phyloP scores from a whole-genome alignment of 2,329 filamentous ascomycete genomes.

The Colletotrichum shisoi region DNA sequence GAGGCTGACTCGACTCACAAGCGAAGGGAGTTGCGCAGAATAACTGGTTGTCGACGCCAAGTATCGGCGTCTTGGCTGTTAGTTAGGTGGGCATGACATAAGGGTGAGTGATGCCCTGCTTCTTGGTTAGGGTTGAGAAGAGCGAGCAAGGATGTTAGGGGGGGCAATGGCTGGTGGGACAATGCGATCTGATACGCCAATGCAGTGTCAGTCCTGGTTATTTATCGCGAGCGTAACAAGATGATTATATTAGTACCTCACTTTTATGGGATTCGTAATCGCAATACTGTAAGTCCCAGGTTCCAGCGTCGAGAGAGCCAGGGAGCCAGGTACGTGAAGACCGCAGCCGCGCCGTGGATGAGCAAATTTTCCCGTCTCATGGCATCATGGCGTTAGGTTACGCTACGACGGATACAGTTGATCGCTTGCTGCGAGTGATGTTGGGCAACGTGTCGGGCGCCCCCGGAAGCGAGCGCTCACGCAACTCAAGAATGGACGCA shows the following conservation, averaged over 20 bases:
- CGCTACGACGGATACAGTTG: background rate
- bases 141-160: background rate
- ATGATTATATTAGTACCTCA: constrained; percentile 13
- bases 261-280: constrained; percentile 27
- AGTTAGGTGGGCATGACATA: constrained; percentile 11
- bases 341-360: constrained; percentile 8
- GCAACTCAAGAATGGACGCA: constrained; percentile 25
- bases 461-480: constrained; percentile 5
- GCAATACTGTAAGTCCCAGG: constrained; percentile 21
- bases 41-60: background rate
- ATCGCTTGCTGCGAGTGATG: background rate
- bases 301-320: background rate
- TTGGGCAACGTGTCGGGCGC: background rate
- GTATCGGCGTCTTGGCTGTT: background rate
- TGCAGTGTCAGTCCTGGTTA: constrained; percentile 25
- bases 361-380: constrained; percentile 18
- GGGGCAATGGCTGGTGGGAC: background rate
- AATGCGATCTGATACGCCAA: constrained; percentile 26
- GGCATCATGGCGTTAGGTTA: constrained; percentile 11
- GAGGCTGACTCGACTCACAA: constrained; percentile 14
- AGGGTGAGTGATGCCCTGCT: constrained; percentile 18
- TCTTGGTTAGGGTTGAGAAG: background rate
- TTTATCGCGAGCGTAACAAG: constrained; percentile 24
- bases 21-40: constrained; percentile 6
- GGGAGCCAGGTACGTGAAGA: background rate